Base-by-base conservation (phyloP, 2,329 filamentous ascomycete genomes). In the Tolypocladium album region DNA sequence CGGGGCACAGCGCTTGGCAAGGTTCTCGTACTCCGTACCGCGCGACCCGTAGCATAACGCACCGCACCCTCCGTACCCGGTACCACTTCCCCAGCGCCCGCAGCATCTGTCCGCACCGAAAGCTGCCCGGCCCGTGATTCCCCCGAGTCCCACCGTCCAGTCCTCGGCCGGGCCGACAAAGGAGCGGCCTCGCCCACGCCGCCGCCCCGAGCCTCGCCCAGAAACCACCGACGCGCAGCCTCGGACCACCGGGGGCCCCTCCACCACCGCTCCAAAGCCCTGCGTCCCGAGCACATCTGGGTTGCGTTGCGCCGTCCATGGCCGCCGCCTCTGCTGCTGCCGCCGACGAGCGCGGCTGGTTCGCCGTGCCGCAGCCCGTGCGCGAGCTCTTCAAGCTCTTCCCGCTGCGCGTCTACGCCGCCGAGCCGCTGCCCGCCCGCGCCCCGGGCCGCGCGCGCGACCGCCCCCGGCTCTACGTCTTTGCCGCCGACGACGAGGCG, bases 381-480 rank as follows among this genome's bases (percentile, higher is more conserved):
- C 92, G 90, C 73, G 82, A 82, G 58, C 80, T 97, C 61, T 99
- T 97, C 78, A 88, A 93, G 73, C 78, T 75, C 62, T 94, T 96
- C 68, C 94, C 94, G 34, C 82, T 97, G 58, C 72, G 82, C 61
- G 88, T 86, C 43, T 92, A 95, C 73, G 80, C 85, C 36, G 75
- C 87, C 59, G 93, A 96, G 71, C 80, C 85, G 57, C 83, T 95
- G 9, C 92, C 92, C 40, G 77, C 81, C 58, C 81, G 87, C 65
- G 77, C 82, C 36, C 70, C 69, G 15, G 59, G 62, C 39, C 57
- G 80, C 78, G 39, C 76, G 68, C 58, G 70, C 75, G 58, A 71
- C 24, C 71, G 77, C 7, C 79, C 82, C 63, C 80, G 84, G 12
- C 78, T 99, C 11, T 92, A 92, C 72, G 79, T 96, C 60, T 97